phyloP scores from a whole-genome alignment of 306 rosid genomes.

The Acacia confusa region DNA sequence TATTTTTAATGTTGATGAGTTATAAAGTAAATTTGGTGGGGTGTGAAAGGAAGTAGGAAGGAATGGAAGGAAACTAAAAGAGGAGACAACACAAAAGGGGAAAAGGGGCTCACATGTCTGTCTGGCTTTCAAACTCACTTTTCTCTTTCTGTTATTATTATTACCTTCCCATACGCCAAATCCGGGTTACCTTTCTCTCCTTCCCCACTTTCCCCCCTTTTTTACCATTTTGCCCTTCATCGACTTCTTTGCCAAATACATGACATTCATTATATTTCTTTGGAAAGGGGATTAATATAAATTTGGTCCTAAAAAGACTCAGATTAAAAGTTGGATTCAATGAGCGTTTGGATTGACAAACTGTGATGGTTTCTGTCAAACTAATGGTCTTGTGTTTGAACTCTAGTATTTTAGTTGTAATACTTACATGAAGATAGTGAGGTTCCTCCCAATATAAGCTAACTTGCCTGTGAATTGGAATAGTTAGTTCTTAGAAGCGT shows the following conservation, averaged over 20 bases:
- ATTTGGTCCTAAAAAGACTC: not conserved
- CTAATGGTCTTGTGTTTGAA: too few relatives aligned
- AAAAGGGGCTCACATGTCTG: conserved; percentile 27
- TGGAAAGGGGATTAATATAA: not conserved
- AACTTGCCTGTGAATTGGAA: too few relatives aligned
- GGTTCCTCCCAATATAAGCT: too few relatives aligned
- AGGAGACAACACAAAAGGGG: conserved; percentile 23
- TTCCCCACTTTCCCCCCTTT: not conserved
- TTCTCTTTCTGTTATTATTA: conserved; percentile 34
- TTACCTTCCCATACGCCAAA: conserved; percentile 39
- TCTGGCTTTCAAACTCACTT: conserved; percentile 12
- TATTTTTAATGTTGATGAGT: too few relatives aligned
- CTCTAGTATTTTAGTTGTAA: too few relatives aligned
- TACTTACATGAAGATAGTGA: too few relatives aligned
- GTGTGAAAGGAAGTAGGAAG: not conserved
- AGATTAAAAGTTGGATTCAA: not conserved
- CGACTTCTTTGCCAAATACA: not conserved
- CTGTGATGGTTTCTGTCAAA: too few relatives aligned
- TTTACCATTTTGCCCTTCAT: conserved; percentile 25
- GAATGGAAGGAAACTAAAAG: conserved; percentile 25
- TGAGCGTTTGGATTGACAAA: too few relatives aligned
- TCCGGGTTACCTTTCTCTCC: conserved; percentile 42
- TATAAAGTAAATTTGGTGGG: not conserved
- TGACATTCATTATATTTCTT: not conserved
- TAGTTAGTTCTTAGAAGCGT: too few relatives aligned